These are phyloP conservation scores for Mortierella sp. DNA, from an alignment of 371 early-diverging fungal genomes.

Conservation along the genomic window DNA sequence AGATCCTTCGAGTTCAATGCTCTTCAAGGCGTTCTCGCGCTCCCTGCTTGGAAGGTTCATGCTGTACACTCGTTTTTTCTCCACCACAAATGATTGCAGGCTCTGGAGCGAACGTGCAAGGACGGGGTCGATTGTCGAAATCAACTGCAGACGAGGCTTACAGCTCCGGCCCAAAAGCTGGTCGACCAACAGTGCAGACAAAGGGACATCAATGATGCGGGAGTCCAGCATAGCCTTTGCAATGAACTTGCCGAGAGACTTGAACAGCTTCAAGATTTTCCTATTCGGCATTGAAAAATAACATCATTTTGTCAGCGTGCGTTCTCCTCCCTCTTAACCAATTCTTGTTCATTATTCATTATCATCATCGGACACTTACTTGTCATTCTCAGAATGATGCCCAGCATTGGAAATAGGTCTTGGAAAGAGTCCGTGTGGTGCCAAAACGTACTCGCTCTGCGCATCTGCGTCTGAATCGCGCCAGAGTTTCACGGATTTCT, in stretches of 20 bases:
- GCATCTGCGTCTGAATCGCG: slow-evolving; percentile 58
- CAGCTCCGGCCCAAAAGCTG: slow-evolving; percentile 64
- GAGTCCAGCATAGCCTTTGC: slow-evolving; percentile 92
- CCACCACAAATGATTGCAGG: slow-evolving; percentile 67
- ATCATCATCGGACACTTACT: slow-evolving; percentile 21
- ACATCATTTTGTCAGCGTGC: slow-evolving; percentile 3
- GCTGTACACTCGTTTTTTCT: slow-evolving; percentile 65
- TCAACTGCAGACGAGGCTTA: slow-evolving; percentile 33
- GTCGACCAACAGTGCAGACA: slow-evolving; percentile 81
- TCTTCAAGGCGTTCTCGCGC: slow-evolving; percentile 55
- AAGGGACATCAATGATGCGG: slow-evolving; percentile 87
- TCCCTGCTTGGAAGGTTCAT: slow-evolving; percentile 56
- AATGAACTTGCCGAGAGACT: slow-evolving; percentile 84
- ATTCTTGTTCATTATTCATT: background rate
- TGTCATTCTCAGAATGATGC: slow-evolving; percentile 52
- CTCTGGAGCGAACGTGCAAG: slow-evolving; percentile 75
- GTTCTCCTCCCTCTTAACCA: background rate
- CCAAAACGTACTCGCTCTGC: slow-evolving; percentile 56
- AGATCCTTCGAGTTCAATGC: slow-evolving; percentile 63
- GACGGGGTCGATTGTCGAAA: slow-evolving; percentile 74
- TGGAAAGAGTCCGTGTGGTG: slow-evolving; percentile 80
- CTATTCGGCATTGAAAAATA: slow-evolving; percentile 8
- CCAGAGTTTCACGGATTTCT: slow-evolving; percentile 70
- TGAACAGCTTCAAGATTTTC: slow-evolving; percentile 68
- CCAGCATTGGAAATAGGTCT: slow-evolving; percentile 58